Percentiles rank a stretch among this genome's conserved stretches.
Evolutionary conservation across 2,329 filamentous ascomycete genomes (phyloP).

Genomic region (Eurotiales sp.): DNA sequence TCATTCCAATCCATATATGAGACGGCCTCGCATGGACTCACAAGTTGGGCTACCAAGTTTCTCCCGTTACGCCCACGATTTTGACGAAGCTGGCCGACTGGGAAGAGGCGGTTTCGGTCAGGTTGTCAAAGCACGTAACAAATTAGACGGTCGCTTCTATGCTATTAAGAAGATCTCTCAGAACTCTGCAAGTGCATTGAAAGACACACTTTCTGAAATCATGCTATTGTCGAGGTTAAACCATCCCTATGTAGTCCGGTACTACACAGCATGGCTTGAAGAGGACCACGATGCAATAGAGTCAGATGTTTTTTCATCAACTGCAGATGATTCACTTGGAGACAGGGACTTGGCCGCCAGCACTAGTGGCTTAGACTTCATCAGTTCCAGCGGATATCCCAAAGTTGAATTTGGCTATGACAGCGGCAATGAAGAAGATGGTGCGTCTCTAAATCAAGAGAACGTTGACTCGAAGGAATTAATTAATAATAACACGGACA

Average conservation of each 20-base stretch:
- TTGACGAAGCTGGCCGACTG: conserved; percentile 81
- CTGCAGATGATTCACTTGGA: conserved; percentile 52
- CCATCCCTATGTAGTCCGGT: conserved; percentile 82
- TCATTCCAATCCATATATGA: conserved; percentile 39
- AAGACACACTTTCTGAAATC: conserved; percentile 73
- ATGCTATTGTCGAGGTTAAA: conserved; percentile 87
- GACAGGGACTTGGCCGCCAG: conserved; percentile 58
- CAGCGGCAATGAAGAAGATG: conserved; percentile 44
- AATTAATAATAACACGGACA: conserved; percentile 22
- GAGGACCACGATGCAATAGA: conserved; percentile 48
- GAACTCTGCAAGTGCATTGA: conserved; percentile 62
- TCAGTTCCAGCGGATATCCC: conserved; percentile 77
- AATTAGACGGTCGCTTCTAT: conserved; percentile 88
- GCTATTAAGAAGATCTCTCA: conserved; percentile 96
- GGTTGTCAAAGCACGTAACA: conserved; percentile 92
- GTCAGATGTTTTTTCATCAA: conserved; percentile 43
- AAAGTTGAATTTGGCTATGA: conserved; percentile 71
- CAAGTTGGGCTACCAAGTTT: conserved; percentile 50
- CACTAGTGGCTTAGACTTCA: conserved; percentile 83
- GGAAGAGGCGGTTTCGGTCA: conserved; percentile 95
- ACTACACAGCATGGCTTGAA: conserved; percentile 94
- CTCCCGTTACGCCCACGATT: conserved; percentile 83
- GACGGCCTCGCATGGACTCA: conserved; percentile 61
- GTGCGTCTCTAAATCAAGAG: conserved; percentile 32
- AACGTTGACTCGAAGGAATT: conserved; percentile 21